Evolutionary conservation across 257 asterid species (phyloP), one percentile per base, ranked within the genome.

Genomic region (Solanum chilense): DNA sequence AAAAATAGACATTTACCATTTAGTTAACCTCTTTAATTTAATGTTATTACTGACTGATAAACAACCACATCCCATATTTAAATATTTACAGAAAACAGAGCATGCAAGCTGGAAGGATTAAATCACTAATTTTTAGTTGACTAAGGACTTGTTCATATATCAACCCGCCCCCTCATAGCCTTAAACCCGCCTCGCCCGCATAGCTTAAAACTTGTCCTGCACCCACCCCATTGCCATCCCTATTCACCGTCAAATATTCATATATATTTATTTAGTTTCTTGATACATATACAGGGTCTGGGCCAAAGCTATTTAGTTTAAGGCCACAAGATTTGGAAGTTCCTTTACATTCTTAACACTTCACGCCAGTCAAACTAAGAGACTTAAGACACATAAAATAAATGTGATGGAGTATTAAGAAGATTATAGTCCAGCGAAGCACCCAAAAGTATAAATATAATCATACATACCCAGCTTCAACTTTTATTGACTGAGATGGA

Each of bases 381-480:
- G 70, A 10, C 70, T 58, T 4, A n/a, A 44, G n/a, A 44, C 39
- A 4, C 83, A 77, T n/a, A n/a, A 42, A 44, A 77, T 77, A 20
- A 13, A 42, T 44, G 15, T 9, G 60, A 76, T 23, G 37, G 25
- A n/a, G 62, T 77, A 44, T 77, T 44, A 44, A 25, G 66, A 27
- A 45, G 9, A 47, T 45, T 27, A 78, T 42, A 16, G 84, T 78
- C 14, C 37, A 44, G 62, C 52, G 42, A 78, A 78, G 66, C 66
- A 9, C 66, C 39, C 66, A 78, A 27, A 27, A 27, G 66, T 78
- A 78, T 78, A 56, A 45, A 78, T 27, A 18, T 29, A 78, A 78
- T 45, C 66, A 78, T 78, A 16, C 88, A 80, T 90, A 91, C 93
- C 93, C 87, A 58, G 64, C 81, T 83, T 87, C 90, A 42, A 88